Percentiles rank a stretch among this genome's conserved stretches.
Conservation (phyloP, 345 rosid genomes). For the Eucalyptus sp. region DNA sequence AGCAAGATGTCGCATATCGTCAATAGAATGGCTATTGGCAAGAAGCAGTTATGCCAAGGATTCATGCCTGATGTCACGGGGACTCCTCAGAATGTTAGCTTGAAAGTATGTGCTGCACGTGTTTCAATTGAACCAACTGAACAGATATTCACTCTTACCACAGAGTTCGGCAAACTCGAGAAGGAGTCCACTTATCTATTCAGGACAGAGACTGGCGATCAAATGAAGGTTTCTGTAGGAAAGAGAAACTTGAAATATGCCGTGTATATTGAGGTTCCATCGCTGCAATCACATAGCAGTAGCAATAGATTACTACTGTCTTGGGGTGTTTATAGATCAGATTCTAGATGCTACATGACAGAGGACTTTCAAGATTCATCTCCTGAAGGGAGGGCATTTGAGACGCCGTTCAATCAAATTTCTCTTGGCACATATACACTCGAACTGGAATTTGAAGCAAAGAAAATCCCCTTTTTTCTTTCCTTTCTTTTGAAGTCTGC, state of each 20-base stretch:
- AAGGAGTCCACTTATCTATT: conserved; percentile 45
- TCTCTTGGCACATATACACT: conserved; percentile 25
- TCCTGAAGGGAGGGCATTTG: conserved; percentile 23
- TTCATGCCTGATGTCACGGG: background rate
- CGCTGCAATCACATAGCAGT: conserved; percentile 16
- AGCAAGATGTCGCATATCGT: conserved; percentile 1
- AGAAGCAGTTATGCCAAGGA: conserved; percentile 7
- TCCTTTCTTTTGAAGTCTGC: conserved; percentile 56
- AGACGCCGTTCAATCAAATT: conserved; percentile 31
- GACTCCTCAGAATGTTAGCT: conserved; percentile 1
- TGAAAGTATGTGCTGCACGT: conserved; percentile 31
- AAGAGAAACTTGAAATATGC: conserved; percentile 39
- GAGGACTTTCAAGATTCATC: conserved; percentile 21
- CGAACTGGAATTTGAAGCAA: conserved; percentile 64
- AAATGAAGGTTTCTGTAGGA: conserved; percentile 47
- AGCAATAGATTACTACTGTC: conserved; percentile 28
- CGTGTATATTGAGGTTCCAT: conserved; percentile 52
- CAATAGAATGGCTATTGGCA: conserved; percentile 7
- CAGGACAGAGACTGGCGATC: conserved; percentile 64
- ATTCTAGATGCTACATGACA: conserved; percentile 44
- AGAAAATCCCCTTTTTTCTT: conserved; percentile 57
- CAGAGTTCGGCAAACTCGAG: conserved; percentile 20
- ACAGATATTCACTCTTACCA: conserved; percentile 4
- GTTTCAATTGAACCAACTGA: conserved; percentile 36
- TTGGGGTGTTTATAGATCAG: conserved; percentile 67